phyloP scores from a whole-genome alignment of 768 basidiomycete genomes.

The Boletus bicolor region DNA sequence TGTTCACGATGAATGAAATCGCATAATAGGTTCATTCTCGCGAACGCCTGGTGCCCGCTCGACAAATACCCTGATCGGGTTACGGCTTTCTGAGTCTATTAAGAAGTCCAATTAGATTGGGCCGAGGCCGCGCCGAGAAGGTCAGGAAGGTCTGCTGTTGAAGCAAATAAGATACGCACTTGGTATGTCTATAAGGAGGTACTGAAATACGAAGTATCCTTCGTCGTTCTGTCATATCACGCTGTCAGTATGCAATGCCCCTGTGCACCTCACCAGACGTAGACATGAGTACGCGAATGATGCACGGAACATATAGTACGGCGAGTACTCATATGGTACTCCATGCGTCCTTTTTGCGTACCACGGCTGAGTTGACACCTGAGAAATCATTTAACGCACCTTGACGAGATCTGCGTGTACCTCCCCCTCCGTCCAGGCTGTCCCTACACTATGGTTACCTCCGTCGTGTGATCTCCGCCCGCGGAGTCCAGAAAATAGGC shows the following conservation, averaged over 20 bases:
- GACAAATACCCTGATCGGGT: constrained; percentile 66
- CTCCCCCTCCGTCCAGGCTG: constrained; percentile 67
- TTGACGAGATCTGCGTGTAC: constrained; percentile 76
- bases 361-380: neutral
- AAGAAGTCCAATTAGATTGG: constrained; percentile 10
- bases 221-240: constrained; percentile 55
- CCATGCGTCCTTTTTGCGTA: neutral
- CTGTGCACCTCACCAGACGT: neutral
- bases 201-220: constrained; percentile 75
- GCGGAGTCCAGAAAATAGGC: constrained; percentile 65
- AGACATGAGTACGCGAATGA: constrained; percentile 1
- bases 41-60: constrained; percentile 63
- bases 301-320: neutral
- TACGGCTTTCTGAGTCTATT: constrained; percentile 58
- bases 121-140: constrained; percentile 1
- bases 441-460: constrained; percentile 37
- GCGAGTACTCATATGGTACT: neutral
- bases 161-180: constrained; percentile 46
- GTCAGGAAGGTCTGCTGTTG: constrained; percentile 1
- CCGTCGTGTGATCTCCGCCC: constrained; percentile 35
- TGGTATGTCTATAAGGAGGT: constrained; percentile 76
- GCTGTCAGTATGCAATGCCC: constrained; percentile 7
- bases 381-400: constrained; percentile 41
- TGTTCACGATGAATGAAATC: constrained; percentile 49
- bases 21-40: constrained; percentile 69